Percentiles rank a stretch among this genome's conserved stretches.
Evolutionary conservation across 768 basidiomycete species (phyloP).

Genomic region (Roridomyces roridus): DNA sequence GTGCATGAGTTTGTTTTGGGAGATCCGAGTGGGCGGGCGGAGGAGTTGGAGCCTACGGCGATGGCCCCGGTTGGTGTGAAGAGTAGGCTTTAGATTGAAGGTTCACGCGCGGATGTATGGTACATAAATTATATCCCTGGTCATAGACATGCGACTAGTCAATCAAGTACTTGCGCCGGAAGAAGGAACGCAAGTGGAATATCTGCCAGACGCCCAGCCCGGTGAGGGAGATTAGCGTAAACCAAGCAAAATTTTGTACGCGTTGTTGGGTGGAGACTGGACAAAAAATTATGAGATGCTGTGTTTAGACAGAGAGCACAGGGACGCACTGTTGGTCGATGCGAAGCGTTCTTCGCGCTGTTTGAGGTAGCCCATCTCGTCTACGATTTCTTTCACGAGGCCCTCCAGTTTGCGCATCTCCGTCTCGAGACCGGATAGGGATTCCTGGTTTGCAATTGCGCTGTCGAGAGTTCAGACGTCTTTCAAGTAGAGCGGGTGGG

Average conservation of each 20-base stretch:
- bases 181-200: conserved; percentile 91
- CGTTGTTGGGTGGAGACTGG: conserved; percentile 90
- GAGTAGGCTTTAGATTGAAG: not conserved
- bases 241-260: conserved; percentile 92
- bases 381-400: conserved; percentile 90
- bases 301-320: not conserved
- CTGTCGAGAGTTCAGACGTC: conserved; percentile 43
- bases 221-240: conserved; percentile 80
- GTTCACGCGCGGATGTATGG: not conserved
- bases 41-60: not conserved
- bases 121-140: not conserved
- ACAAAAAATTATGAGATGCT: conserved; percentile 2
- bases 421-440: conserved; percentile 91
- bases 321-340: conserved; percentile 82
- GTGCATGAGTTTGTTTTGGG: conserved; percentile 1
- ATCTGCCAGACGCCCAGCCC: conserved; percentile 94
- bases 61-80: too few species aligned
- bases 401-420: conserved; percentile 99
- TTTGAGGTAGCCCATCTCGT: conserved; percentile 93
- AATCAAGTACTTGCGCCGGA: conserved; percentile 95
- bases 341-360: conserved; percentile 88
- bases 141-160: conserved; percentile 51
- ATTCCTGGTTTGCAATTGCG: conserved; percentile 98
- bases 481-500: not conserved
- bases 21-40: not conserved